Conservation (phyloP, 2,329 filamentous ascomycete genomes). For the Cylindrodendrum hubeiense region DNA sequence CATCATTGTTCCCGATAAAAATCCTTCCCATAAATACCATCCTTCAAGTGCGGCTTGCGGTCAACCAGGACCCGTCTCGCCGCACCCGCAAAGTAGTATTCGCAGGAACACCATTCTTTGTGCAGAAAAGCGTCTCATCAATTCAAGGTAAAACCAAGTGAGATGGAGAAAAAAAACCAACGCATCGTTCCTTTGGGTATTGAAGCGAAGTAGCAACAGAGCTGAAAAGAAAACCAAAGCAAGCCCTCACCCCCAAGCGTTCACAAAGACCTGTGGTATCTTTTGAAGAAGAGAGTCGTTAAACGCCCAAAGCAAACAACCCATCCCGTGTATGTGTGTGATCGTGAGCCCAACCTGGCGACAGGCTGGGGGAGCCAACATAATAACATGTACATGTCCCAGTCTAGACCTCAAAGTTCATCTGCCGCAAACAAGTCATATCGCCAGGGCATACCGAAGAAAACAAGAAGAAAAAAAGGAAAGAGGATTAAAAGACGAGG, state of each 20-base stretch:
- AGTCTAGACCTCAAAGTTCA: slow-evolving; percentile 39
- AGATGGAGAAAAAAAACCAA: slow-evolving; percentile 2
- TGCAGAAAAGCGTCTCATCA: background rate
- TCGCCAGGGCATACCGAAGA: background rate
- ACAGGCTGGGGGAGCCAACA: slow-evolving; percentile 37
- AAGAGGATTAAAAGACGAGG: slow-evolving; percentile 56
- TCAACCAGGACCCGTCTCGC: slow-evolving; percentile 18
- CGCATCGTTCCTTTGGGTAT: slow-evolving; percentile 27
- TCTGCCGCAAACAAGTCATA: slow-evolving; percentile 28
- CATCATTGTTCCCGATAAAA: slow-evolving; percentile 5
- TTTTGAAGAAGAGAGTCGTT: slow-evolving; percentile 41
- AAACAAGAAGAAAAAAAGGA: slow-evolving; percentile 6
- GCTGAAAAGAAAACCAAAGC: slow-evolving; percentile 16
- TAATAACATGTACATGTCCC: slow-evolving; percentile 40
- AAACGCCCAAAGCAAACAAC: slow-evolving; percentile 41
- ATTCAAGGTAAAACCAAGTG: slow-evolving; percentile 10
- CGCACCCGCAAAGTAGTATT: slow-evolving; percentile 4
- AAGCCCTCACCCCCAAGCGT: slow-evolving; percentile 21
- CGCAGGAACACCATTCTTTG: slow-evolving; percentile 1
- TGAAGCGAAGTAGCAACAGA: slow-evolving; percentile 22
- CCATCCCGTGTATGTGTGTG: slow-evolving; percentile 37
- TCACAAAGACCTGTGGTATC: slow-evolving; percentile 43
- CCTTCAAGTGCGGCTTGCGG: background rate
- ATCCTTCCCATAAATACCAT: slow-evolving; percentile 1
- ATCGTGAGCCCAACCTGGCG: slow-evolving; percentile 42